Conservation (phyloP, 306 rosid genomes). For the Acacia acuminata region DNA sequence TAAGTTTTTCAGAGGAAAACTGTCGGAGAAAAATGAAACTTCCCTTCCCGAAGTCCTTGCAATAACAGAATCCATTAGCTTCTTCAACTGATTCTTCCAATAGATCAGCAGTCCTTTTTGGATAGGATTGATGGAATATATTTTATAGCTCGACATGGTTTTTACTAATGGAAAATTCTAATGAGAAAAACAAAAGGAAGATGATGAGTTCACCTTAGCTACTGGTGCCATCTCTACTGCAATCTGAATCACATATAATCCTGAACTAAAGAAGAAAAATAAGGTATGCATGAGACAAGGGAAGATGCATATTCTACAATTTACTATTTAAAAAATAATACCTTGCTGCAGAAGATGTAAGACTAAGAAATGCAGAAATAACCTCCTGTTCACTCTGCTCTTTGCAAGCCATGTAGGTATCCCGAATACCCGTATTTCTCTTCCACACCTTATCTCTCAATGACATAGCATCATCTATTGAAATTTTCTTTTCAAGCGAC, state of each 20-base stretch:
- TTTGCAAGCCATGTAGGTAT: constrained; percentile 67
- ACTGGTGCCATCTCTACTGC: constrained; percentile 99
- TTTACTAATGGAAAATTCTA: background rate
- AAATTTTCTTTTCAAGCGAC: constrained; percentile 79
- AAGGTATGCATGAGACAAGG: constrained; percentile 44
- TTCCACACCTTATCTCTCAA: constrained; percentile 90
- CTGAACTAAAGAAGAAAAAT: constrained; percentile 70
- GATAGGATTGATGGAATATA: background rate
- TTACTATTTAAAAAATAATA: constrained; percentile 40
- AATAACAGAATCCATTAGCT: constrained; percentile 22
- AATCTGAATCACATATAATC: constrained; percentile 80
- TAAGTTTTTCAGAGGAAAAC: background rate
- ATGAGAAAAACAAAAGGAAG: background rate
- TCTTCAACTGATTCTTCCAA: constrained; percentile 18
- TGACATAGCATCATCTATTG: constrained; percentile 58
- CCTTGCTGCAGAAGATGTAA: constrained; percentile 63
- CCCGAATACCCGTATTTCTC: constrained; percentile 61
- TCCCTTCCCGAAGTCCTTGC: constrained; percentile 24
- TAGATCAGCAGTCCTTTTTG: constrained; percentile 7
- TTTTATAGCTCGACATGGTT: no score
- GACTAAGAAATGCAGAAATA: constrained; percentile 67
- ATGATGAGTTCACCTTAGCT: constrained; percentile 71
- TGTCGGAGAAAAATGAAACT: constrained; percentile 18
- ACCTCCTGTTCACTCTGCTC: constrained; percentile 62
- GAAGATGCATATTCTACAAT: constrained; percentile 25